Base-by-base conservation (phyloP, 768 basidiomycete genomes). In the Rubroboletus pulcherrimus region DNA sequence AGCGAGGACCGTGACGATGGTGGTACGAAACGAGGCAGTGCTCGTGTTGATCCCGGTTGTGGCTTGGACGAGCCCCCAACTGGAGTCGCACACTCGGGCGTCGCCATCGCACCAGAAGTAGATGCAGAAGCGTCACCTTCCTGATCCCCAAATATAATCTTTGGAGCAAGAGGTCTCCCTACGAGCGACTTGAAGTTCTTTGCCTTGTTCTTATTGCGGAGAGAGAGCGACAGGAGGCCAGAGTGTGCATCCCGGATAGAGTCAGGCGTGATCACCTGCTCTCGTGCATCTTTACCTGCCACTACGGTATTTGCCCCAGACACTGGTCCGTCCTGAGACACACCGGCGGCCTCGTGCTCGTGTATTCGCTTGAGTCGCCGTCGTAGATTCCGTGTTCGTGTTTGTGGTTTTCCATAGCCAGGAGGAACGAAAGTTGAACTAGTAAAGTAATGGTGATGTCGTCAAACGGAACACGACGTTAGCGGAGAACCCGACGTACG, bases 191-290 rank as follows among this genome's bases (percentile, higher is more conserved):
- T 83, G 70, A 86, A 89, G 19, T 82, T 83, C 54, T 81, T 85
- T 43, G 80, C 81, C 68, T 90, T 91, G 69, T 89, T 90, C 70
- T 87, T 89, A 67, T 87, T 90, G 42, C 81, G 76, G 21, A 89
- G 69, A 0, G 81, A 81, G 40, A 80, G 74, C 55, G 59, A 66
- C 14, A 79, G 78, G 24, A 80, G 73, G 11, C 45, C 14, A 51
- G 42, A 1, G 24, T 41, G 33, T 7, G 33, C 43, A 9, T 57
- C 56, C 66, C 43, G 76, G 56, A 42, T 15, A 2, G 14, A 66
- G 54, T 33, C 46, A n/a, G 34, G 52, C 33, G 37, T 35, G n/a
- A 43, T 34, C 19, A 33, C 6, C 37, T 43, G 3, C 10, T 4
- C 12, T 33, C 1, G 24, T 12, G 24, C 10, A 26, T 35, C 24